These are phyloP conservation scores for Sphaerulina vaccinii DNA, from an alignment of 2,329 filamentous ascomycete species.

Conservation along the genomic window DNA sequence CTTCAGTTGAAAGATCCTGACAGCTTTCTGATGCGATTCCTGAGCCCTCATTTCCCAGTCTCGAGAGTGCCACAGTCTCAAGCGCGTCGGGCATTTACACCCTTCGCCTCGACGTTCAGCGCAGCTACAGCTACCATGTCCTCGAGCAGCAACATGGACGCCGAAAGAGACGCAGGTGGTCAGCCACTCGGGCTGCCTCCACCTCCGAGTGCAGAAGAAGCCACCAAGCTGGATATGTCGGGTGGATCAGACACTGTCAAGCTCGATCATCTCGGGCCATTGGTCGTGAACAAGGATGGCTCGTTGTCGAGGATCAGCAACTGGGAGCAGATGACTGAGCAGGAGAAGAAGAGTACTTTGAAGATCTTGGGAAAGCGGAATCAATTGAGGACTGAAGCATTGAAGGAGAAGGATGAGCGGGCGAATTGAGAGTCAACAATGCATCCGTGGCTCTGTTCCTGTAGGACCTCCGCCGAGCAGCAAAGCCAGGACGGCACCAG, in stretches of 20 bases:
- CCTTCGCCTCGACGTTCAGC: conserved; percentile 2
- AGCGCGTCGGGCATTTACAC: conserved; percentile 7
- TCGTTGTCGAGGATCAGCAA: conserved; percentile 69
- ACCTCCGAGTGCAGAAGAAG: conserved; percentile 28
- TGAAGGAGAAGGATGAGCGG: conserved; percentile 46
- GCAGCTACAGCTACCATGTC: conserved; percentile 1
- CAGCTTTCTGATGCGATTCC: conserved; percentile 14
- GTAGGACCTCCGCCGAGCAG: too few relatives aligned
- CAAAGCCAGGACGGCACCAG: too few relatives aligned
- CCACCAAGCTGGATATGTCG: conserved; percentile 39
- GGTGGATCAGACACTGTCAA: conserved; percentile 46
- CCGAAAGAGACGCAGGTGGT: conserved; percentile 3
- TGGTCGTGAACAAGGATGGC: conserved; percentile 73
- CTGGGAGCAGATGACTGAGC: conserved; percentile 69
- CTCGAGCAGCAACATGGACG: not conserved
- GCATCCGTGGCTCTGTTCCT: too few relatives aligned
- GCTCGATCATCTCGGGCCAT: conserved; percentile 68
- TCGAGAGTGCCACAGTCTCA: not conserved
- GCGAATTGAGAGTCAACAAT: too few relatives aligned
- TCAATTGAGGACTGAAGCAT: conserved; percentile 57
- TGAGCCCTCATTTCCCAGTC: not conserved
- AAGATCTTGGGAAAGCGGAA: conserved; percentile 68
- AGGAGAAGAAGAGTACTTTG: conserved; percentile 66
- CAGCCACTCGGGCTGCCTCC: conserved; percentile 26
- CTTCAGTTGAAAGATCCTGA: conserved; percentile 8